phyloP scores from a whole-genome alignment of 2,329 filamentous ascomycete species.

The Mollisia scopiformis region DNA sequence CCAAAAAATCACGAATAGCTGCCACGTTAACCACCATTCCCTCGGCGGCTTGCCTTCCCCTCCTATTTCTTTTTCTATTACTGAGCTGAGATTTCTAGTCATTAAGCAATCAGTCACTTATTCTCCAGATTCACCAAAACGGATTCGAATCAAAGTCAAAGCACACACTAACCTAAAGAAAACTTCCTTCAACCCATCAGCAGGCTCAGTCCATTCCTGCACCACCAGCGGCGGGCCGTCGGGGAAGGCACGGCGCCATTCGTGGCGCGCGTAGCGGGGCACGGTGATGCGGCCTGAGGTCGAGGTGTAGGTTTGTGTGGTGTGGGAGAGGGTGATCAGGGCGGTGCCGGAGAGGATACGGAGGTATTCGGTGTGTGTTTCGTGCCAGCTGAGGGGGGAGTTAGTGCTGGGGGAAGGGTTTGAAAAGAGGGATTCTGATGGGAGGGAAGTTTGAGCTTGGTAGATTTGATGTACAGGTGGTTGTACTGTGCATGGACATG shows the following conservation, averaged over 20 bases:
- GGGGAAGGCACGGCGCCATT: constrained; percentile 18
- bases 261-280: constrained; percentile 16
- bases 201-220: constrained; percentile 24
- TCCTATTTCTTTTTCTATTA: constrained; percentile 16
- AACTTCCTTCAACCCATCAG: constrained; percentile 23
- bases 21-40: constrained; percentile 14
- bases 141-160: too few relatives aligned
- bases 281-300: constrained; percentile 16
- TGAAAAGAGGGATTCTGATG: not conserved
- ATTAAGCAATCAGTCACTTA: too few relatives aligned
- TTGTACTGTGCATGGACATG: too few relatives aligned
- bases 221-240: constrained; percentile 4
- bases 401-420: not conserved
- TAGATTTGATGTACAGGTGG: too few relatives aligned
- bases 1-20: constrained; percentile 17
- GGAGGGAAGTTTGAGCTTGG: not conserved
- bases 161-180: too few relatives aligned
- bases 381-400: constrained; percentile 20
- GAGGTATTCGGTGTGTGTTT: constrained; percentile 26
- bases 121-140: too few relatives aligned
- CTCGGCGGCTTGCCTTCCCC: not conserved
- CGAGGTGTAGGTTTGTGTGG: constrained; percentile 5
- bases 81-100: constrained; percentile 20
- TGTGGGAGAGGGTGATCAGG: constrained; percentile 13
- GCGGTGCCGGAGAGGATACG: constrained; percentile 17